Conservation (phyloP, 768 basidiomycete genomes). For the Crepidotus variabilis region DNA sequence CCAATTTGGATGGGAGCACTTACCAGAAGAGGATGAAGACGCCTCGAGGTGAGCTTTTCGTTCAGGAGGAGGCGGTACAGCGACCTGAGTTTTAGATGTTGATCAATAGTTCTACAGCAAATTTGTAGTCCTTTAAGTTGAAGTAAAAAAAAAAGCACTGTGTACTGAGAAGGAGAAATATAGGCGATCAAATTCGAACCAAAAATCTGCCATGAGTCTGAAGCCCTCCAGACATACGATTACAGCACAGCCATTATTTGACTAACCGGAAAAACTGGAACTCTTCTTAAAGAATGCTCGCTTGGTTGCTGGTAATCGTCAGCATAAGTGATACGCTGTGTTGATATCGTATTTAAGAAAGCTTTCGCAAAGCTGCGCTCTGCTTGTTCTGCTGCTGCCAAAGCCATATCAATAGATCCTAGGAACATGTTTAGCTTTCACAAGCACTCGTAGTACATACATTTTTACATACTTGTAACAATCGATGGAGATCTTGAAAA, state of each 20-base stretch:
- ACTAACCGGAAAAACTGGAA: slow-evolving; percentile 68
- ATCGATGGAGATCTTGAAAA: too few species aligned
- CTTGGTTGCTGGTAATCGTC: slow-evolving; percentile 79
- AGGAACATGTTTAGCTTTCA: not conserved
- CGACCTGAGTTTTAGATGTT: slow-evolving; percentile 34
- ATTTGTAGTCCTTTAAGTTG: not conserved
- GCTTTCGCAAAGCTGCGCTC: slow-evolving; percentile 68
- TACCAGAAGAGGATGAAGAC: slow-evolving; percentile 18
- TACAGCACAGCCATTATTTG: not conserved
- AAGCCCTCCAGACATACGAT: not conserved
- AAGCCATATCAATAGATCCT: not conserved
- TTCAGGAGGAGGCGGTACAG: slow-evolving; percentile 58
- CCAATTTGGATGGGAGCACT: slow-evolving; percentile 3
- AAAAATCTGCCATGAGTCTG: not conserved
- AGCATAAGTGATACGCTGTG: slow-evolving; percentile 63
- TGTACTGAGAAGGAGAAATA: not conserved
- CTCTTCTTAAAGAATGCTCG: slow-evolving; percentile 58
- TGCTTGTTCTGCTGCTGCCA: slow-evolving; percentile 37
- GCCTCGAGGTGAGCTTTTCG: slow-evolving; percentile 31
- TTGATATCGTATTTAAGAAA: slow-evolving; percentile 58
- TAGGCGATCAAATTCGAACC: not conserved
- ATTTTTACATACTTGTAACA: too few species aligned
- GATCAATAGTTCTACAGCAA: not conserved
- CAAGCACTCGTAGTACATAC: not conserved
- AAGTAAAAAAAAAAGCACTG: not conserved